phyloP scores from a whole-genome alignment of 345 rosid genomes.

The Atalantia buxifolia region DNA sequence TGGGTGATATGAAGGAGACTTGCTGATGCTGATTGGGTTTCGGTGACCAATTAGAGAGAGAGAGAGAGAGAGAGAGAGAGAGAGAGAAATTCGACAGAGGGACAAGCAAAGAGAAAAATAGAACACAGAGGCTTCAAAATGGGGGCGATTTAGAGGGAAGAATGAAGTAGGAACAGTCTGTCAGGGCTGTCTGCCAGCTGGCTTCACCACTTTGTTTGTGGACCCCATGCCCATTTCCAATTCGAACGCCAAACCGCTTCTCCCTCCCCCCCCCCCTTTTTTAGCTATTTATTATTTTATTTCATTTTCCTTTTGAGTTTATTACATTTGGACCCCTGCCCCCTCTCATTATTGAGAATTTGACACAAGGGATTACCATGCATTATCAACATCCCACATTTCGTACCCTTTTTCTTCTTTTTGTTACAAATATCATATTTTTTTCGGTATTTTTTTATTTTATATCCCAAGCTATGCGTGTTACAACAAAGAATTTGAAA shows the following conservation, averaged over 20 bases:
- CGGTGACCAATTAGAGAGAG: background rate
- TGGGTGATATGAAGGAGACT: background rate
- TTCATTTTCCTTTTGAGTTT: too few species aligned
- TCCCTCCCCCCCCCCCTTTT: too few species aligned
- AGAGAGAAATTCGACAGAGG: background rate
- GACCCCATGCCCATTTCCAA: background rate
- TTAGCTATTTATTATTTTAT: background rate
- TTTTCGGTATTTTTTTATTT: too few species aligned
- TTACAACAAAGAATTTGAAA: too few species aligned
- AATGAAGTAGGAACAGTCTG: background rate
- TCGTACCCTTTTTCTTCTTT: too few species aligned
- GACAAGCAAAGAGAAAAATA: background rate
- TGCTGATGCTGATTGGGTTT: background rate
- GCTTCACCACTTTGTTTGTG: background rate
- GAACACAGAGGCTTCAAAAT: background rate
- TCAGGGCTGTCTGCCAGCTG: conserved; percentile 4
- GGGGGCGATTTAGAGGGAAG: too few species aligned
- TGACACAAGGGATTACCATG: too few species aligned
- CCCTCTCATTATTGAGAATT: too few species aligned
- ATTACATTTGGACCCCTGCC: too few species aligned
- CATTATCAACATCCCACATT: too few species aligned
- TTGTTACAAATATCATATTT: too few species aligned
- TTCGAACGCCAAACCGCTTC: background rate
- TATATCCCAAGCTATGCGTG: too few species aligned
- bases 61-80: background rate